phyloP scores from a whole-genome alignment of 2,329 filamentous ascomycete species.

The Scedosporium dehoogii region DNA sequence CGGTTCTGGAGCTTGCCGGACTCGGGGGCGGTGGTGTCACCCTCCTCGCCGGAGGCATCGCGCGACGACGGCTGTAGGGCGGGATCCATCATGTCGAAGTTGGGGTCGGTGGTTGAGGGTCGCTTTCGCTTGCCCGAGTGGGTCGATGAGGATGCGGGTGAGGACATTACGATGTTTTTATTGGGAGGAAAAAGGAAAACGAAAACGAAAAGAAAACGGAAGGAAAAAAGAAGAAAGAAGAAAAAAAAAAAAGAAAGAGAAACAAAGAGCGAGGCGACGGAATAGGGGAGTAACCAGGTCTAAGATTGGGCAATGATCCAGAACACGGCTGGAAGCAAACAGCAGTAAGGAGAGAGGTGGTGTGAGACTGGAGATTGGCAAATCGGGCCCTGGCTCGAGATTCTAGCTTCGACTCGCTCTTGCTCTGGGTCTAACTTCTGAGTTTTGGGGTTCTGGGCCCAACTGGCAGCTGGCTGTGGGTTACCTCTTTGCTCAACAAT shows the following conservation, averaged over 20 bases:
- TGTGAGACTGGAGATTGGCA: no score
- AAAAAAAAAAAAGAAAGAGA: not conserved
- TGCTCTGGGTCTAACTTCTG: no score
- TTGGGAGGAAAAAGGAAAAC: not conserved
- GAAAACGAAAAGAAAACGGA: not conserved
- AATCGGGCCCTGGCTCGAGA: no score
- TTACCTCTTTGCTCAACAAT: no score
- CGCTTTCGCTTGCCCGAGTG: constrained; percentile 72
- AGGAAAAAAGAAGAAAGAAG: not conserved
- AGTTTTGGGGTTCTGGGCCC: no score
- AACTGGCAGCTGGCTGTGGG: no score
- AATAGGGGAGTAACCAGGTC: constrained; percentile 3
- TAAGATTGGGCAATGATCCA: not conserved
- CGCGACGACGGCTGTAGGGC: constrained; percentile 60
- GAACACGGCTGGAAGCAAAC: not conserved
- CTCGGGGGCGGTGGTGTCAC: constrained; percentile 60
- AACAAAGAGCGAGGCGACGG: not conserved
- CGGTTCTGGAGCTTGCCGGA: constrained; percentile 44
- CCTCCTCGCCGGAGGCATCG: constrained; percentile 76
- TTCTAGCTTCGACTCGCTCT: no score
- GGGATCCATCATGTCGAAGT: constrained; percentile 40
- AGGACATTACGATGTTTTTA: constrained; percentile 40
- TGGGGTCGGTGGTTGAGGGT: constrained; percentile 40
- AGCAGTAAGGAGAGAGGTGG: not conserved
- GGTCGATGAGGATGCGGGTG: constrained; percentile 40